These are phyloP conservation scores for Eucalyptus sideroxylon DNA, from an alignment of 345 rosid genomes.

Conservation along the genomic window DNA sequence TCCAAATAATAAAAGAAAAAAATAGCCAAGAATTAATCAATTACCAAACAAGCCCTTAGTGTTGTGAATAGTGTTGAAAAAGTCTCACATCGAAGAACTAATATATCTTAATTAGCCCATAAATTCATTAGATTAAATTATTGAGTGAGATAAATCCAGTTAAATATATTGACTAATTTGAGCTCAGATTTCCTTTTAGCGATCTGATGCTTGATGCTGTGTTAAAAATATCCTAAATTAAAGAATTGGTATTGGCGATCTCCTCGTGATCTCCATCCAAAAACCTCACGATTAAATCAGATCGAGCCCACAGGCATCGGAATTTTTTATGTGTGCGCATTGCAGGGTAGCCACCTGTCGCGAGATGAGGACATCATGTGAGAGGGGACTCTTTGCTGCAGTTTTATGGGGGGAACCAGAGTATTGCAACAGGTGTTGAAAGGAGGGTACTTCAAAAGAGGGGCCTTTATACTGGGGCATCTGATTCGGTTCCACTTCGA, in stretches of 20 bases:
- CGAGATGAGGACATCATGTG: neutral
- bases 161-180: fast-evolving
- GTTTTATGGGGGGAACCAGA: neutral
- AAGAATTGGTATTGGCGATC: neutral
- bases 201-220: neutral
- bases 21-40: too few relatives aligned
- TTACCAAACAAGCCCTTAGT: too few relatives aligned
- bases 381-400: neutral
- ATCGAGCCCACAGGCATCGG: fast-evolving
- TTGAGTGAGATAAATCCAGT: fast-evolving
- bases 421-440: neutral
- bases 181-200: fast-evolving
- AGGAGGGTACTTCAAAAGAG: neutral
- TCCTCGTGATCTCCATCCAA: neutral
- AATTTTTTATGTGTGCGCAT: neutral
- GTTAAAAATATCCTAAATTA: neutral
- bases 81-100: fast-evolving
- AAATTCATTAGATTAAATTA: neutral
- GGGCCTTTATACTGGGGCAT: neutral
- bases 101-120: neutral
- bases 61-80: neutral
- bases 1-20: fast-evolving
- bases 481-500: neutral
- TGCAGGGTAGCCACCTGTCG: neutral
- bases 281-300: neutral